Evolutionary conservation across 1,284 basidiomycete genomes (phyloP).

Genomic region (Ustilago cynodontis): DNA sequence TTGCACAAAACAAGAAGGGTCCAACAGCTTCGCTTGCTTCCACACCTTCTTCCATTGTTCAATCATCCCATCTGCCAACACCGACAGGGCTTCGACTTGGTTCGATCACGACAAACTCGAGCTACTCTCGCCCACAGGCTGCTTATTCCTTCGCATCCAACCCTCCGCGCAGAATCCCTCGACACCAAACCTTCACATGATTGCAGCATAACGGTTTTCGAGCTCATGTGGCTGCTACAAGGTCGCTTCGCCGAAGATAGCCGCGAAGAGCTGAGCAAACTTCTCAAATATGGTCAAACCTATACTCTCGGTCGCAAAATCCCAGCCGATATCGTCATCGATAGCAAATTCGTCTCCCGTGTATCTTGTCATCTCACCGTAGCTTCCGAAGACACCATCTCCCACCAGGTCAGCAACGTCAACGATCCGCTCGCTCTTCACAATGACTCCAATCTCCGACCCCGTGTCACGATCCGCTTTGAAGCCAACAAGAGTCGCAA

Average conservation of each 20-base stretch:
- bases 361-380: conserved; percentile 45
- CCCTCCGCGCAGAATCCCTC: neutral
- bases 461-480: conserved; percentile 47
- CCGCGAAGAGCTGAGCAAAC: conserved; percentile 44
- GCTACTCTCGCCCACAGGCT: too few relatives aligned
- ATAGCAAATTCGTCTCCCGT: conserved; percentile 57
- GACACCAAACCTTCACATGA: neutral
- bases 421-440: conserved; percentile 30
- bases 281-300: conserved; percentile 55
- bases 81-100: too few relatives aligned
- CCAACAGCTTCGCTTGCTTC: too few relatives aligned
- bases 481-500: conserved; percentile 53
- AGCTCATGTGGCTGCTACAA: conserved; percentile 56
- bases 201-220: neutral
- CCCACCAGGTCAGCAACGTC: conserved; percentile 1
- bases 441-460: conserved; percentile 31
- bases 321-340: conserved; percentile 59
- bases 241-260: conserved; percentile 51
- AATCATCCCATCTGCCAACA: too few relatives aligned
- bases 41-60: too few relatives aligned
- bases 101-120: too few relatives aligned
- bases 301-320: conserved; percentile 59
- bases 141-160: neutral
- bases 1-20: too few relatives aligned
- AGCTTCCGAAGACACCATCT: conserved; percentile 23